Percentiles rank a stretch among this genome's conserved stretches.
Evolutionary conservation across 2,329 filamentous ascomycete genomes (phyloP).

Genomic region (Exophiala mesophila): DNA sequence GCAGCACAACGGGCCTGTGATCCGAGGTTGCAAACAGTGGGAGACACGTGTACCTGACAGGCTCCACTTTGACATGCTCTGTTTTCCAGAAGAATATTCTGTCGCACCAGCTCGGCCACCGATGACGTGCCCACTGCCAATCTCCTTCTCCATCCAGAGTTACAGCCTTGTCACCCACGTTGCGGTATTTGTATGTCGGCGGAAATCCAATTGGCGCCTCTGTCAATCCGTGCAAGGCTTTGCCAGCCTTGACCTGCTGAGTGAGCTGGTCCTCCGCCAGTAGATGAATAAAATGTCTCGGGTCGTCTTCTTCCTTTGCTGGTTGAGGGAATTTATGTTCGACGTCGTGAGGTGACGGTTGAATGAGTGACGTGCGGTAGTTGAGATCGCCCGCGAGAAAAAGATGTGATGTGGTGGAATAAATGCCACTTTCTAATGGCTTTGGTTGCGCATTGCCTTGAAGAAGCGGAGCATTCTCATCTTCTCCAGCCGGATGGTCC

Average conservation of each 20-base stretch:
- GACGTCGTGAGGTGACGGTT: conserved; percentile 51
- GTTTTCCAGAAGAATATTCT: conserved; percentile 71
- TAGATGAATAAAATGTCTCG: conserved; percentile 62
- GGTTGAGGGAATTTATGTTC: conserved; percentile 61
- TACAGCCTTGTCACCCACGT: conserved; percentile 30
- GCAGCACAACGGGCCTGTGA: conserved; percentile 76
- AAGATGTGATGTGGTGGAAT: conserved; percentile 67
- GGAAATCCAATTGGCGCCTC: conserved; percentile 75
- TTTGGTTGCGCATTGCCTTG: conserved; percentile 28
- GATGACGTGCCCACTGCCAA: conserved; percentile 73
- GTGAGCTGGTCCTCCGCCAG: conserved; percentile 74
- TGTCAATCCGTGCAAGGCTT: conserved; percentile 70
- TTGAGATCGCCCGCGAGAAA: conserved; percentile 92
- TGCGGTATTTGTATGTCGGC: conserved; percentile 87
- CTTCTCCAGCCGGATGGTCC: conserved; percentile 34
- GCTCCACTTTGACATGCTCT: conserved; percentile 49
- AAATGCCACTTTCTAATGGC: conserved; percentile 50
- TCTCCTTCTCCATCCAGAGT: conserved; percentile 38
- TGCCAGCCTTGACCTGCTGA: conserved; percentile 62
- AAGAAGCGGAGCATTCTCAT: conserved; percentile 35
- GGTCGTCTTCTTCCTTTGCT: conserved; percentile 45
- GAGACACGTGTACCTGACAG: conserved; percentile 65
- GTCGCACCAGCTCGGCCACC: conserved; percentile 93
- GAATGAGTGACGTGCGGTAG: conserved; percentile 72
- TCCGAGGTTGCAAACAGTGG: conserved; percentile 79